Evolutionary conservation across 2,329 filamentous ascomycete genomes (phyloP), one percentile per base, ranked within the genome.

Genomic region (Scopulariopsis brevicaulis): DNA sequence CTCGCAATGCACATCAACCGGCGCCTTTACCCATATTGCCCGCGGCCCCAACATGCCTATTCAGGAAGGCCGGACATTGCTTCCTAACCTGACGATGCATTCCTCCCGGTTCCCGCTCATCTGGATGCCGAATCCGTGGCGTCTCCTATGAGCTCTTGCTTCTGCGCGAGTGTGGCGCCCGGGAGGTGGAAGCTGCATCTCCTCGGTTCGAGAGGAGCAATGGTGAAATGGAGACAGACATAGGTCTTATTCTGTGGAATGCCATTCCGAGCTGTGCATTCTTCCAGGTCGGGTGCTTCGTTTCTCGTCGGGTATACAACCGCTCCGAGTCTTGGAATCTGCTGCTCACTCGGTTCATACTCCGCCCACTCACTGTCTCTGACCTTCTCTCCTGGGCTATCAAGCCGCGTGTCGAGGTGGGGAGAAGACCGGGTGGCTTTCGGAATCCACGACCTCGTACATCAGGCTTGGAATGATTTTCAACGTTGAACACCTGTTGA

Each of bases 1-100:
- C 55, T n/a, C 46, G 48, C 43, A 11, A 20, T 12, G n/a, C 28
- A 52, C 48, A 25, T 57, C 28, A 57, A n/a, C 55, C 55, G 55
- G 32, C 28, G 32, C n/a, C 48, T 52, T 57, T 57, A 35, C 3
- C 55, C 55, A 57, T 51, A 57, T 57, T 53, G 20, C 25, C 25
- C 25, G 14, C 22, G 52, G 28, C 32, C 12, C 25, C 55, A 15
- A 40, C 32, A 4, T 28, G 32, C 50, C 48, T 24, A 37, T 52
- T 53, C 22, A 28, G 48, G 40, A 52, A 52, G 48, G 32, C 46
- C 52, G 55, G 32, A 22, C 46, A 50, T 12, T 24, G 46, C 22
- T 50, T 6, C 46, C 22, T 22, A 50, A 48, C 46, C 12, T 50
- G 22, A 50, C 46, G 24, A 24, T 10, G 4, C 46, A 22, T 24